Evolutionary conservation across 805 yeast species (phyloP).

Genomic region (Myxozyma nipponensis): DNA sequence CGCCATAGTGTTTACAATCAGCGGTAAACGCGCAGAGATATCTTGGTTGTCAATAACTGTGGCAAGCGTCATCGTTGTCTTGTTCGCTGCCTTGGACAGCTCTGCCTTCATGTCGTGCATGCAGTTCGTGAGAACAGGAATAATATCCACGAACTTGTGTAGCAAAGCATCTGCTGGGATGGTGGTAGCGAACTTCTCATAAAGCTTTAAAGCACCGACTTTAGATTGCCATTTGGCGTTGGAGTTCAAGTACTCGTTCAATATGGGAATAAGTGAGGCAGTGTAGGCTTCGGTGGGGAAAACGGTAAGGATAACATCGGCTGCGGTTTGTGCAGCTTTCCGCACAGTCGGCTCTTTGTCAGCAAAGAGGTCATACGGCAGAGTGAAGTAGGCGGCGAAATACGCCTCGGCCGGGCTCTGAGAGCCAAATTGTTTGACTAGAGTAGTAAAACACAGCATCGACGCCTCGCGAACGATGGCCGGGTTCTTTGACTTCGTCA

Average conservation of each 20-base stretch:
- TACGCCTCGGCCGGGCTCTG: constrained; percentile 45
- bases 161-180: constrained; percentile 84
- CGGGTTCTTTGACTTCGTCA: constrained; percentile 70
- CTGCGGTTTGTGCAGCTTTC: constrained; percentile 78
- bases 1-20: constrained; percentile 82
- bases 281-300: constrained; percentile 77
- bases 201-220: constrained; percentile 49
- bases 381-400: constrained; percentile 56
- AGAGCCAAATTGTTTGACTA: constrained; percentile 62
- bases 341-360: constrained; percentile 86
- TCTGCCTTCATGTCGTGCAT: constrained; percentile 97
- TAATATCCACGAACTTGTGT: constrained; percentile 66
- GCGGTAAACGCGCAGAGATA: constrained; percentile 76
- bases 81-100: constrained; percentile 77
- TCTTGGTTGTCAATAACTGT: constrained; percentile 88
- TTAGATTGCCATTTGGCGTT: constrained; percentile 94
- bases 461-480: constrained; percentile 74
- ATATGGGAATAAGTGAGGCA: constrained; percentile 58
- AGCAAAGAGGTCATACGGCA: constrained; percentile 66
- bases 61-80: constrained; percentile 66
- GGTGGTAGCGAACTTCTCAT: constrained; percentile 72
- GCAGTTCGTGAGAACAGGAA: constrained; percentile 83
- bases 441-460: constrained; percentile 53
- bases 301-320: constrained; percentile 63
- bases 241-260: constrained; percentile 62